phyloP scores from a whole-genome alignment of 805 yeast genomes.

The Pichia occidentalis region DNA sequence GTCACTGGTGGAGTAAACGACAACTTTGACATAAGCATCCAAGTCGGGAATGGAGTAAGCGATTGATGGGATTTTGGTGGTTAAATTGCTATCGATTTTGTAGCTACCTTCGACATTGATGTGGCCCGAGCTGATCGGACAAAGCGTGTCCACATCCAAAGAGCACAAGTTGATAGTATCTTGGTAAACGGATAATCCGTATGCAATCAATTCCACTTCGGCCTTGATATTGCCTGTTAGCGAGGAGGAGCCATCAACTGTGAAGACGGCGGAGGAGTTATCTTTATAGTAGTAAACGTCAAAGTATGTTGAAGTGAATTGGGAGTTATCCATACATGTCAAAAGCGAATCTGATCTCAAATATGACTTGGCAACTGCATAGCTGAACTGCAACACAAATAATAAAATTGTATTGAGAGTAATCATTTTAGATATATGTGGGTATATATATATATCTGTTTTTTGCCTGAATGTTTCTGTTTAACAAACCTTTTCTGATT shows the following conservation, averaged over 20 bases:
- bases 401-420: not conserved
- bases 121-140: slow-evolving; percentile 87
- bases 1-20: slow-evolving; percentile 48
- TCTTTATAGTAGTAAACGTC: slow-evolving; percentile 68
- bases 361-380: slow-evolving; percentile 24
- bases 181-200: slow-evolving; percentile 64
- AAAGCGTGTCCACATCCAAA: slow-evolving; percentile 45
- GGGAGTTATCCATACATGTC: slow-evolving; percentile 89
- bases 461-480: too few relatives aligned
- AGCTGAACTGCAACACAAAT: not conserved
- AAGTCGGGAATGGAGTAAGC: slow-evolving; percentile 91
- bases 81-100: slow-evolving; percentile 34
- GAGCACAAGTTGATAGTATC: slow-evolving; percentile 59
- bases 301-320: slow-evolving; percentile 76
- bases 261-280: slow-evolving; percentile 55
- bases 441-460: not conserved
- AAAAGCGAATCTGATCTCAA: slow-evolving; percentile 54
- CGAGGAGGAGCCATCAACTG: slow-evolving; percentile 72
- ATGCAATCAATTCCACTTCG: slow-evolving; percentile 59
- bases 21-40: slow-evolving; percentile 83
- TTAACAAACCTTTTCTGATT: too few relatives aligned
- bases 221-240: slow-evolving; percentile 69
- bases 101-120: slow-evolving; percentile 53
- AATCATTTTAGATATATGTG: not conserved
- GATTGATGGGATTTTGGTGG: slow-evolving; percentile 59